phyloP scores from a whole-genome alignment of 2,329 filamentous ascomycete genomes.

The Hansfordia pulvinata region DNA sequence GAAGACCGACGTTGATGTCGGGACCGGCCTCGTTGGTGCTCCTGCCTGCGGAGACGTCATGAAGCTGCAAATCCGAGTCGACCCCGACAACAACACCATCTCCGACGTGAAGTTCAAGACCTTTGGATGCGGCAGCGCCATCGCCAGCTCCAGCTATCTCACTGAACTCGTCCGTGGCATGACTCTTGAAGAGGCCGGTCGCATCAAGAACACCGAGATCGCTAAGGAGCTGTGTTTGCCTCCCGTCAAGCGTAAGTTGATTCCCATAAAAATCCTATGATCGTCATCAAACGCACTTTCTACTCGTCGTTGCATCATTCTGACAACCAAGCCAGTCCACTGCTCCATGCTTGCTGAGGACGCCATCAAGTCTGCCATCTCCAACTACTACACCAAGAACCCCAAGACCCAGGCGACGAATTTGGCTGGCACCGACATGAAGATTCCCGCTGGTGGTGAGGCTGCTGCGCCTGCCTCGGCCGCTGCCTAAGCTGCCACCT shows the following conservation, averaged over 20 bases:
- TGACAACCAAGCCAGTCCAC: conserved; percentile 53
- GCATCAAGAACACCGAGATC: conserved; percentile 95
- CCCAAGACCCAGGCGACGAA: conserved; percentile 61
- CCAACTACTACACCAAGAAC: conserved; percentile 86
- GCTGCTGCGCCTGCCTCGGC: conserved; percentile 59
- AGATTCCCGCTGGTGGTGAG: conserved; percentile 45
- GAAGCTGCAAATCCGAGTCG: conserved; percentile 81
- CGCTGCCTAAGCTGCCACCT: conserved; percentile 83
- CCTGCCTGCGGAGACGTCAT: conserved; percentile 87
- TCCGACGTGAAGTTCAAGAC: conserved; percentile 77
- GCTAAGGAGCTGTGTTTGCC: conserved; percentile 82
- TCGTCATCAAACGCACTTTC: too few relatives aligned
- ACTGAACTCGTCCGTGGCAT: conserved; percentile 93
- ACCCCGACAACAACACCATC: conserved; percentile 61
- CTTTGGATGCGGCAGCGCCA: conserved; percentile 72
- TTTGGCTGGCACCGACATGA: conserved; percentile 59
- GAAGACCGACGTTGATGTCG: conserved; percentile 58
- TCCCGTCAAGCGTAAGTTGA: conserved; percentile 55
- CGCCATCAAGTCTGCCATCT: conserved; percentile 84
- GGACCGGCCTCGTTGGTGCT: conserved; percentile 69
- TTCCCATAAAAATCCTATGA: neutral
- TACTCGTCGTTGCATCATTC: too few relatives aligned
- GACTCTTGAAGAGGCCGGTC: conserved; percentile 85
- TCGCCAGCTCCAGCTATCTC: conserved; percentile 87
- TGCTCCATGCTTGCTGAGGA: conserved; percentile 90